phyloP scores from a whole-genome alignment of 2,329 filamentous ascomycete genomes.

The Diaporthe citrichinensis region DNA sequence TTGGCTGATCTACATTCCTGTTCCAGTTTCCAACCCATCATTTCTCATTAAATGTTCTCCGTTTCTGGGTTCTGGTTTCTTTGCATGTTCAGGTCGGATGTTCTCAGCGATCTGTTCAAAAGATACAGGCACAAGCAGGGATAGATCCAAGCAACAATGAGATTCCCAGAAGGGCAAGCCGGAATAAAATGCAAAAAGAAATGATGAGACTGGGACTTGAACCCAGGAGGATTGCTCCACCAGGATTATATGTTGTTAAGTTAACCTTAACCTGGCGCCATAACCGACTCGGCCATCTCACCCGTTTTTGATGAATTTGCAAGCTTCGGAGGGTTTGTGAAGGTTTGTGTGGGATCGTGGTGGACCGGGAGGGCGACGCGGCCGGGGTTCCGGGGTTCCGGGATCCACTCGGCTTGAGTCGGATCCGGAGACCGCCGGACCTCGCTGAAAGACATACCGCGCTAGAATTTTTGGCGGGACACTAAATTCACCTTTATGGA shows the following conservation, averaged over 20 bases:
- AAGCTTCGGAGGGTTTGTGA: background rate
- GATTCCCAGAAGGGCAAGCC: too few relatives aligned
- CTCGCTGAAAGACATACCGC: background rate
- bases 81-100: too few relatives aligned
- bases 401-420: constrained; percentile 10
- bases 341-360: constrained; percentile 17
- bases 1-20: too few relatives aligned
- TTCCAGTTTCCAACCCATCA: too few relatives aligned
- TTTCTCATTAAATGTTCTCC: too few relatives aligned
- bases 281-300: constrained; percentile 37
- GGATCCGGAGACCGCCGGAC: constrained; percentile 10
- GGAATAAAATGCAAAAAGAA: constrained; percentile 3
- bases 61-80: too few relatives aligned
- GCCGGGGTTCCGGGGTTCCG: constrained; percentile 15
- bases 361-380: background rate
- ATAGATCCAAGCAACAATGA: too few relatives aligned
- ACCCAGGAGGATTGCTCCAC: constrained; percentile 42
- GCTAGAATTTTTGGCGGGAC: background rate
- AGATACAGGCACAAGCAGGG: too few relatives aligned
- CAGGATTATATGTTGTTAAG: constrained; percentile 39
- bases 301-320: background rate
- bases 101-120: too few relatives aligned
- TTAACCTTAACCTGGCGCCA: constrained; percentile 40
- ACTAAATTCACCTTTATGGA: background rate
- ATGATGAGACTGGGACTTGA: constrained; percentile 41